A percentile compares a stretch with the other conserved stretches of the same genome.
Conservation (phyloP, 352 stramenopile genomes). For the Pythium insidiosum region DNA sequence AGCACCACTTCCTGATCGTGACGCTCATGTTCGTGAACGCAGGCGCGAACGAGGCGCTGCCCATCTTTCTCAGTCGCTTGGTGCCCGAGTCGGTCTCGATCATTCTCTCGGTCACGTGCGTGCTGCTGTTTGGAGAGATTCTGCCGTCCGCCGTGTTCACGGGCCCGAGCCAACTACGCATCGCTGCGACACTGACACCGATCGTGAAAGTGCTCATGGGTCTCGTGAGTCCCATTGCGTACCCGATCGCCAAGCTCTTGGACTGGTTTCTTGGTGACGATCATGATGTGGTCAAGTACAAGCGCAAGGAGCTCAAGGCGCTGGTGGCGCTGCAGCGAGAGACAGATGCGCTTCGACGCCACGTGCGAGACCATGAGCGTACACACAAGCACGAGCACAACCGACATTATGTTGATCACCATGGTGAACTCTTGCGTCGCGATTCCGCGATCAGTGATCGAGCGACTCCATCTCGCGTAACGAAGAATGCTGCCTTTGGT, state of each 20-base stretch:
- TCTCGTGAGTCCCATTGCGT: conserved; percentile 84
- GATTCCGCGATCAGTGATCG: no score
- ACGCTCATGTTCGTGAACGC: conserved; percentile 94
- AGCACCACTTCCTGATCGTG: conserved; percentile 92
- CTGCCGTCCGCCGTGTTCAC: conserved; percentile 94
- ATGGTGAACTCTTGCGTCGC: no score
- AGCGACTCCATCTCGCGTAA: no score
- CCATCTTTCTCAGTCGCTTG: conserved; percentile 90
- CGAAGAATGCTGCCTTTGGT: conserved; percentile 26
- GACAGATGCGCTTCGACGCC: no score
- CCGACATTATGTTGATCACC: no score
- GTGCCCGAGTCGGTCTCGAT: conserved; percentile 85
- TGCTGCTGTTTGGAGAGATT: conserved; percentile 96
- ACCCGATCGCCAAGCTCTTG: conserved; percentile 87
- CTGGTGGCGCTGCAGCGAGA: conserved; percentile 77
- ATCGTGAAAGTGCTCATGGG: conserved; percentile 86
- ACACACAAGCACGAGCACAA: no score
- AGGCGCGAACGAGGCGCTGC: conserved; percentile 90
- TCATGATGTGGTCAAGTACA: conserved; percentile 75
- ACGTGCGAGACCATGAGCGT: no score
- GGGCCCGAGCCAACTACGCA: conserved; percentile 87
- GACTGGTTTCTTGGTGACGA: conserved; percentile 83
- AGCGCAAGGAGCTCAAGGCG: conserved; percentile 85
- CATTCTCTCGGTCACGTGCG: conserved; percentile 93
- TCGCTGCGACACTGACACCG: conserved; percentile 76